Evolutionary conservation across 768 basidiomycete species (phyloP), one percentile per base, ranked within the genome.

Genomic region (Pleurotus djamor): DNA sequence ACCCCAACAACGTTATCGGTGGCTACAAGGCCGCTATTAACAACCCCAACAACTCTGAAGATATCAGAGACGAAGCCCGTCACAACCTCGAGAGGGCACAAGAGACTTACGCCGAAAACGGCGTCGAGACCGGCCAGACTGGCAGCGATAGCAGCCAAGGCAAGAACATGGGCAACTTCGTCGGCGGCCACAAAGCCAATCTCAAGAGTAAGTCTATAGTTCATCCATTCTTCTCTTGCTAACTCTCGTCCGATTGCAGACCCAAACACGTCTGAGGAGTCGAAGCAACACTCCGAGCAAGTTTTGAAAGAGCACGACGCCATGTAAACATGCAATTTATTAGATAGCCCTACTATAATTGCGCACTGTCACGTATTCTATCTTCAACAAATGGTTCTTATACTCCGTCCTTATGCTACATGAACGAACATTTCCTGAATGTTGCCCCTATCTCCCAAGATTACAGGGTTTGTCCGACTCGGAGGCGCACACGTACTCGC

Each of bases 181-280:
- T 56, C n/a, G 54, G 54, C 28, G 54, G 54, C n/a, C 54, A 56
- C 54, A 56, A 56, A 41, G 54, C 54, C 16, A 56, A 56, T 28
- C 14, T 56, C 28, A 10, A 41, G 16, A 56, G 54, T 56, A 44
- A 41, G 54, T 14, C 34, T 6, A 13, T 4, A 45, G 0, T 14
- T 5, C 10, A n/a, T 37, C 16, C 37, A 38, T 44, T 12, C 7
- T 44, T 2, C 4, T n/a, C 21, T 9, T 54, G 14, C 14, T 54
- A 37, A 8, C 7, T 14, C 13, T 12, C 16, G 9, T 43, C 10
- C 41, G n/a, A n/a, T 2, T 16, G 45, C 28, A 56, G 54, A 56
- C 28, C 54, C 54, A 2, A 56, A 56, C 54, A 44, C 41, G 38
- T 28, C 38, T 32, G 54, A 56, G 8, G 54, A 56, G 41, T n/a